Conservation (phyloP, 805 yeast species). For the Ogataea henricii region DNA sequence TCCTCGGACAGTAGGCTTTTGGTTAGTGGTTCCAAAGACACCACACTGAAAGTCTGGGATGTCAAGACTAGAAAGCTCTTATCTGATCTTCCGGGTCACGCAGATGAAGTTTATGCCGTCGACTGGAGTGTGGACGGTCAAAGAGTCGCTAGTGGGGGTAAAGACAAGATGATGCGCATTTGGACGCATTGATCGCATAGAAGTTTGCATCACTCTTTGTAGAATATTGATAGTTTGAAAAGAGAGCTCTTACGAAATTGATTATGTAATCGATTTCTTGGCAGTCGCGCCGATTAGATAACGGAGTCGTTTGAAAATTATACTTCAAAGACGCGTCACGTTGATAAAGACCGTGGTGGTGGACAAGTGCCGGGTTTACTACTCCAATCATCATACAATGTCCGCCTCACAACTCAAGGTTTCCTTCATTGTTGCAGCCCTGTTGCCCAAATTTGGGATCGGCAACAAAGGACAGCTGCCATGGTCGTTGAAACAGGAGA, state of each 20-base stretch:
- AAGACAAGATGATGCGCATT: conserved; percentile 88
- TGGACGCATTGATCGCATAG: conserved; percentile 72
- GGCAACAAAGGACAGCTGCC: conserved; percentile 83
- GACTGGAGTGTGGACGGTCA: conserved; percentile 98
- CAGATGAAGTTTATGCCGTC: conserved; percentile 94
- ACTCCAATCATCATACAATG: background rate
- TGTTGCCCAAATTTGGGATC: conserved; percentile 79
- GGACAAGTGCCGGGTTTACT: too few relatives aligned
- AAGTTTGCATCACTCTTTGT: background rate
- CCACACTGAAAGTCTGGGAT: conserved; percentile 96
- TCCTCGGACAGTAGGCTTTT: conserved; percentile 89
- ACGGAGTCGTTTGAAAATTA: background rate
- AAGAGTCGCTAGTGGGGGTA: conserved; percentile 96
- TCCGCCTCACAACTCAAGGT: conserved; percentile 38
- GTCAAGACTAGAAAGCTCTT: conserved; percentile 79
- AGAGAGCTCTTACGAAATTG: background rate
- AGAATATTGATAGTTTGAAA: background rate
- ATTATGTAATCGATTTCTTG: background rate
- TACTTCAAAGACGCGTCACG: background rate
- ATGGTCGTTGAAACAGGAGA: conserved; percentile 83
- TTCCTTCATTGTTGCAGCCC: conserved; percentile 81
- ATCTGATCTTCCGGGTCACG: conserved; percentile 93
- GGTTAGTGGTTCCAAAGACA: conserved; percentile 93
- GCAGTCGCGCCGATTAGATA: background rate
- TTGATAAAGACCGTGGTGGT: background rate